Evolutionary conservation across 371 early-diverging fungal genomes (phyloP), one percentile per base, ranked within the genome.

Genomic region (Mortierella sp.): DNA sequence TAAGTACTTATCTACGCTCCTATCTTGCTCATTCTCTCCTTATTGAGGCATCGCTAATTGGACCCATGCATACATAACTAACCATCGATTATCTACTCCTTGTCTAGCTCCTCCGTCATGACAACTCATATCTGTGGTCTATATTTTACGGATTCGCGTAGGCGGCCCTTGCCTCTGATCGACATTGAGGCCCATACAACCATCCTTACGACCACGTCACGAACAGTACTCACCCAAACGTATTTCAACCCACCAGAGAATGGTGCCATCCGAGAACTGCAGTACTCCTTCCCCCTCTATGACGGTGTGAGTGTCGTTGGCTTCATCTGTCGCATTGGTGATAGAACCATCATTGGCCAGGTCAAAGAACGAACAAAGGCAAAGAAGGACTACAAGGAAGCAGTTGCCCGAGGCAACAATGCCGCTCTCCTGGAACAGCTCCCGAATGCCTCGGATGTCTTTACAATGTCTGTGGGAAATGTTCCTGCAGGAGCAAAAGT

Each of bases 281-380:
- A 45, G 24, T 71, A 71, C 59, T 40, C 52, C 30, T 71, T 71
- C 64, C 71, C 71, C n/a, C 64, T 71, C 32, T 71, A 71, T 35
- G 71, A 71, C 24, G 71, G 64, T 18, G 65, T 64, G 47, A 64
- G 64, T 24, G 71, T 71, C 49, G 71, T 71, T 47, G 60, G 58
- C 16, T 71, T 71, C 59, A 64, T 26, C 18, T 51, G 55, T 26
- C 64, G 37, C 47, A 64, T 71, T 37, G 71, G 71, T n/a, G 71
- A 71, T 57, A 54, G 64, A 12, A 64, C 60, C 64, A 71, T 71
- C 51, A 39, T 64, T 14, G 71, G 71, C 51, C 28, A 60, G 39
- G 71, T 71, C 65, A 71, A 71, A 45, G 71, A 71, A 63, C 71
- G 71, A 16, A 51, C 58, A 49, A 55, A 57, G 64, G 71, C 71